Evolutionary conservation across 768 basidiomycete genomes (phyloP).

Genomic region (Coprinopsis cinerea): DNA sequence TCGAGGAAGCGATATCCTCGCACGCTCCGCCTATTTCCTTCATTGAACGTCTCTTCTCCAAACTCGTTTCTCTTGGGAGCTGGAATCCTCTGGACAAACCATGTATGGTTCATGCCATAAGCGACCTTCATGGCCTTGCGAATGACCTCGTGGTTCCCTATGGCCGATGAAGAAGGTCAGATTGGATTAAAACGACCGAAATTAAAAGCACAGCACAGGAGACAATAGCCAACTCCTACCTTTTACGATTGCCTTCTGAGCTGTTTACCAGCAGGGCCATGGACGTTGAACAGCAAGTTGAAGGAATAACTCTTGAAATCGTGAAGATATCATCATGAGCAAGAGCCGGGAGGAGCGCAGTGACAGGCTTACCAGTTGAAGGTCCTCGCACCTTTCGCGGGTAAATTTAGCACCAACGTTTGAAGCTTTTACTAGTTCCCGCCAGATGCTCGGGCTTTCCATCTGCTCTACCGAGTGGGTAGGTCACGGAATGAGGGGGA

Average conservation of each 20-base stretch:
- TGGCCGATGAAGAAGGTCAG: conserved; percentile 1
- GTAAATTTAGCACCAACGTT: background rate
- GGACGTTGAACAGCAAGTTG: background rate
- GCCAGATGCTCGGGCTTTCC: background rate
- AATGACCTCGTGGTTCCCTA: background rate
- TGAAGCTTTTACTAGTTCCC: background rate
- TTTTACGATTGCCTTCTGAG: background rate
- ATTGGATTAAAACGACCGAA: background rate
- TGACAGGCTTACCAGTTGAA: background rate
- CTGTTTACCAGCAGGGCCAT: too few species aligned
- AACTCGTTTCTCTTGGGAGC: background rate
- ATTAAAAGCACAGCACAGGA: conserved; percentile 2
- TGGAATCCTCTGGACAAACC: background rate
- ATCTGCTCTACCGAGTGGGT: background rate
- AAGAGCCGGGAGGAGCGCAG: background rate
- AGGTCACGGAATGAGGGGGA: too few species aligned
- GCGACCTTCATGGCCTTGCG: background rate
- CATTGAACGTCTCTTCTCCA: background rate
- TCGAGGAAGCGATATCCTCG: background rate
- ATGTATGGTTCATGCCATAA: background rate
- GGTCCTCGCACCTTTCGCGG: background rate
- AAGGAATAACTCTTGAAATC: background rate
- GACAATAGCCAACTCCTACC: background rate
- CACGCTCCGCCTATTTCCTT: background rate
- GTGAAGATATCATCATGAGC: background rate